These are phyloP conservation scores for Naganishia kalamii DNA, from an alignment of 768 basidiomycete genomes.

Conservation along the genomic window DNA sequence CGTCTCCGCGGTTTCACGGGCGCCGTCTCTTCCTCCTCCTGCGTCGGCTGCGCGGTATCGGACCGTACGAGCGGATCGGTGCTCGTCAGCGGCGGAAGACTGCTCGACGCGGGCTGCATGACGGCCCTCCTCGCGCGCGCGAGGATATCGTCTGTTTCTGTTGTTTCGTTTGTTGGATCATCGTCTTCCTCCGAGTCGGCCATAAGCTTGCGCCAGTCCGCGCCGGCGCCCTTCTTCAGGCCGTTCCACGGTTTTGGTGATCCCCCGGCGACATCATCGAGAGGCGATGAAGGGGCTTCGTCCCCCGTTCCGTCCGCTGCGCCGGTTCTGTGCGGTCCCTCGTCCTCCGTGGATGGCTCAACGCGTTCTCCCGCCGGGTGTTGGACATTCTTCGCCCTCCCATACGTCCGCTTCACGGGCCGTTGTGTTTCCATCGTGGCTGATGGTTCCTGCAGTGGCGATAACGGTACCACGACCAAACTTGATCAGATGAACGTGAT, in stretches of 20 bases:
- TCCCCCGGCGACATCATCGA: background rate
- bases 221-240: background rate
- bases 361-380: background rate
- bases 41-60: background rate
- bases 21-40: background rate
- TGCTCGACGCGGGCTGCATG: background rate
- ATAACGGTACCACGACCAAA: background rate
- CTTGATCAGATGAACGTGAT: no score
- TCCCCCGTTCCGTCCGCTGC: background rate
- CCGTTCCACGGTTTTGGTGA: background rate
- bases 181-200: background rate
- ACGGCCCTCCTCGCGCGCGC: background rate
- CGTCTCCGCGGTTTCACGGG: background rate
- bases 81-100: constrained; percentile 1
- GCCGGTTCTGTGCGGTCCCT: background rate
- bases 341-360: background rate
- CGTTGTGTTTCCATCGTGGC: background rate
- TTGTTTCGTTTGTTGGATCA: background rate
- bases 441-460: background rate
- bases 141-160: no score
- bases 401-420: background rate
- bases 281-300: background rate
- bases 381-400: background rate
- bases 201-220: background rate
- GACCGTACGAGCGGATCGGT: background rate